Evolutionary conservation across 352 stramenopile genomes (phyloP), one percentile per base, ranked within the genome.

Genomic region (Phytopythium cucurbitacearum): DNA sequence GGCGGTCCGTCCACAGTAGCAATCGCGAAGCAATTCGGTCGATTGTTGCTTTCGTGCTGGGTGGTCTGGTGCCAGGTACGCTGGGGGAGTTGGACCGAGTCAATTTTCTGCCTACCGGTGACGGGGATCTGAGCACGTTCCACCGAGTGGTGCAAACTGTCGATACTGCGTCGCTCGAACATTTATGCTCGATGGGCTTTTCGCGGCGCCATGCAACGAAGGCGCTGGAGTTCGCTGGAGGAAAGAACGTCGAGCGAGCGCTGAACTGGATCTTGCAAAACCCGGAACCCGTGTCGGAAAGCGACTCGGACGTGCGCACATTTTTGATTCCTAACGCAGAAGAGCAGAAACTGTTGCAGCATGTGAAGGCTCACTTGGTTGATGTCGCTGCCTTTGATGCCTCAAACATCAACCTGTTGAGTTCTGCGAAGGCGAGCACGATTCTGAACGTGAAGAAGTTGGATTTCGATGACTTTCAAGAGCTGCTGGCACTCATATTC

Each of bases 181-280:
- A 87, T 42, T 54, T 90, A 21, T 73, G 70, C 40, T 78, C 74
- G 8, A 90, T 90, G 80, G 72, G 76, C 4, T 90, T 90, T 59
- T 73, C 74, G 8, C 60, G 73, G 16, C 57, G 76, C 16, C 66
- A 87, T 50, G 71, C 70, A 9, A 54, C 65, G 15, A 56, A 57
- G 48, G 80, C 73, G 13, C 56, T 90, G 36, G 41, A 57, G 48
- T 56, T 60, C 8, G 59, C 68, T 15, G 76, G 72, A 11, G 48
- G 44, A 32, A 36, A 71, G 40, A 62, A 66, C 40, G 58, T 86
- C n/a, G 73, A 88, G 64, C 61, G 50, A 16, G 78, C 74, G 10
- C 56, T 90, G 5, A 85, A 87, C 54, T 90, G 76, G 76, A 50
- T 90, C 35, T 65, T 90, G 48, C 65, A 81, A 35, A 74, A 85